These are phyloP conservation scores for Melanomma pulvis-pyrius DNA, from an alignment of 495 filamentous ascomycete genomes.

Conservation along the genomic window DNA sequence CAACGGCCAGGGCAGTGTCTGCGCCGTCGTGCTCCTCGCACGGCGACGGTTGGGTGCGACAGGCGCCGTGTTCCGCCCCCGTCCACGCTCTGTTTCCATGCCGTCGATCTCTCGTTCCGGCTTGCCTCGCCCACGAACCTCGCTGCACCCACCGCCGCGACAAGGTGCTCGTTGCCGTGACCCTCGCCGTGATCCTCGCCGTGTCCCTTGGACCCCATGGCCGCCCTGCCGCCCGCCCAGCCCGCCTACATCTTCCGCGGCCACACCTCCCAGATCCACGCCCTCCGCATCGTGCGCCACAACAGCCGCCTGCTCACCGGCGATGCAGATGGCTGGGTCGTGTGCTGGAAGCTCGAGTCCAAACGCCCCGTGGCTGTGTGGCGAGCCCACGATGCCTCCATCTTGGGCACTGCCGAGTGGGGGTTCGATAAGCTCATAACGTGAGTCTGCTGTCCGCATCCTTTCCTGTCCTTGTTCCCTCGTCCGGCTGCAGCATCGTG, in stretches of 20 bases:
- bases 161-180: slow-evolving; percentile 2
- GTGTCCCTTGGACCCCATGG: slow-evolving; percentile 33
- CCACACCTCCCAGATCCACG: slow-evolving; percentile 80
- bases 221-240: slow-evolving; percentile 60
- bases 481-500: slow-evolving; percentile 5
- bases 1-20: slow-evolving; percentile 20
- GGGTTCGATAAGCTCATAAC: slow-evolving; percentile 65
- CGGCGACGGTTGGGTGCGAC: background rate
- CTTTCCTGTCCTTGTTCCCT: background rate
- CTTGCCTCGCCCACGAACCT: slow-evolving; percentile 22
- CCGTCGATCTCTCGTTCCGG: slow-evolving; percentile 33
- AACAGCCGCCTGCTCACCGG: slow-evolving; percentile 82
- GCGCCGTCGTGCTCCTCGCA: slow-evolving; percentile 7
- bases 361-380: slow-evolving; percentile 85
- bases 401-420: slow-evolving; percentile 77
- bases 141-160: background rate
- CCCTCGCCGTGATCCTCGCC: background rate
- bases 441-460: slow-evolving; percentile 66
- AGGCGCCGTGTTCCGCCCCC: slow-evolving; percentile 17
- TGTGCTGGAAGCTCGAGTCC: slow-evolving; percentile 81
- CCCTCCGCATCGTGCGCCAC: slow-evolving; percentile 67
- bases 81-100: slow-evolving; percentile 24
- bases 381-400: slow-evolving; percentile 78
- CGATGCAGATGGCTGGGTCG: slow-evolving; percentile 87
- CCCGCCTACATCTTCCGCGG: slow-evolving; percentile 87